Evolutionary conservation across 2,329 filamentous ascomycete species (phyloP).

Genomic region (Fusarium armeniacum): DNA sequence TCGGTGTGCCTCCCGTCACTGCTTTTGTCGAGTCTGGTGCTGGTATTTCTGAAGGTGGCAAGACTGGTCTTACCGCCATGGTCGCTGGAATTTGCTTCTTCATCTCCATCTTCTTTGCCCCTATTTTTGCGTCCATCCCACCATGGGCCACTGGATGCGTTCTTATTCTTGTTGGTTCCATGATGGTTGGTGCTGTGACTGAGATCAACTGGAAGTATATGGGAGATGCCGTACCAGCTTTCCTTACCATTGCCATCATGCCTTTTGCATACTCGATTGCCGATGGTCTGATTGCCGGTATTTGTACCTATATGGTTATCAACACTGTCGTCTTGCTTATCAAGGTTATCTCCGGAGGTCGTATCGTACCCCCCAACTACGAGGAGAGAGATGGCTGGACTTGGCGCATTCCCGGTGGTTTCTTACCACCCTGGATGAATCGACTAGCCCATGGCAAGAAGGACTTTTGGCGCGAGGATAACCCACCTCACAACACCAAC

Average conservation of each 20-base stretch:
- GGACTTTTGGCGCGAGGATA: conserved; percentile 74
- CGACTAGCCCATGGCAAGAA: conserved; percentile 76
- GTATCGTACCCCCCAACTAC: conserved; percentile 81
- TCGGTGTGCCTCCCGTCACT: conserved; percentile 85
- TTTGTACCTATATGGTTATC: conserved; percentile 81
- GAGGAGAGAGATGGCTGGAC: conserved; percentile 85
- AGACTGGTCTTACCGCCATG: conserved; percentile 87
- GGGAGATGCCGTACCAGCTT: conserved; percentile 86
- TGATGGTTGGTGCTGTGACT: conserved; percentile 83
- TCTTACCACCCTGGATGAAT: conserved; percentile 80
- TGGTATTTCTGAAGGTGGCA: conserved; percentile 88
- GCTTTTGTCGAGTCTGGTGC: conserved; percentile 92
- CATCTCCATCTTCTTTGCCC: conserved; percentile 88
- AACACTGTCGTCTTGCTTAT: conserved; percentile 80
- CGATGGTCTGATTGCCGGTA: conserved; percentile 85
- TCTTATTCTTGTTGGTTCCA: conserved; percentile 87
- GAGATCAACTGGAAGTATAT: conserved; percentile 93
- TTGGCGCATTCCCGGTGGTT: conserved; percentile 79
- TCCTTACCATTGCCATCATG: conserved; percentile 87
- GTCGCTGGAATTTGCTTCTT: conserved; percentile 86
- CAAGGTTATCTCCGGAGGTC: conserved; percentile 74
- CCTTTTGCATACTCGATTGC: conserved; percentile 92
- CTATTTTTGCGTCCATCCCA: conserved; percentile 90
- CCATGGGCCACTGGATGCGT: conserved; percentile 92
- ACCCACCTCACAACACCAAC: conserved; percentile 31